These are phyloP conservation scores for Neurospora cerealis DNA, from an alignment of 495 filamentous ascomycete species.

Conservation along the genomic window DNA sequence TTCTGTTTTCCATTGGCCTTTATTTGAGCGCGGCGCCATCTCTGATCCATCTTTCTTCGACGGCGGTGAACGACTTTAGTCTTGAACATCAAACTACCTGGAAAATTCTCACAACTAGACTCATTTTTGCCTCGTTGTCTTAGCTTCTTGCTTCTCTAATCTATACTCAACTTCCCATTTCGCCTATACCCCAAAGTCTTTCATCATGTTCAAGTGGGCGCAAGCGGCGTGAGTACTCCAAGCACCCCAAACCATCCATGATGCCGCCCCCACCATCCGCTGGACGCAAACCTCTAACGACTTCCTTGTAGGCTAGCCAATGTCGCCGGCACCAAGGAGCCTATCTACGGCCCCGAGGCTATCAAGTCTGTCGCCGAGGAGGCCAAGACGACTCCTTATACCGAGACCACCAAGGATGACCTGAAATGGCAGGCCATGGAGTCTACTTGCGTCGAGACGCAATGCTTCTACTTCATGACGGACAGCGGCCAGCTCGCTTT, in stretches of 20 bases:
- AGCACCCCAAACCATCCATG: slow-evolving; percentile 5
- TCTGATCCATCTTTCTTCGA: slow-evolving; percentile 4
- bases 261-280: background rate
- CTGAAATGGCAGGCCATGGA: slow-evolving; percentile 73
- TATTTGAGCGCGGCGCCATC: slow-evolving; percentile 4
- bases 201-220: slow-evolving; percentile 42
- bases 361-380: slow-evolving; percentile 78
- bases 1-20: slow-evolving; percentile 2
- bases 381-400: slow-evolving; percentile 67
- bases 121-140: background rate
- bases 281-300: slow-evolving; percentile 5
- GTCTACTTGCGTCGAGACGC: slow-evolving; percentile 88
- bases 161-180: background rate
- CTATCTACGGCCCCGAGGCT: slow-evolving; percentile 86
- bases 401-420: slow-evolving; percentile 65
- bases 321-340: slow-evolving; percentile 91
- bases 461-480: slow-evolving; percentile 84
- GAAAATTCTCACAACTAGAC: slow-evolving; percentile 3
- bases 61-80: slow-evolving; percentile 15
- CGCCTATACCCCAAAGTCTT: slow-evolving; percentile 2
- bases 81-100: slow-evolving; percentile 1
- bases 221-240: slow-evolving; percentile 30
- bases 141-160: background rate
- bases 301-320: slow-evolving; percentile 58
- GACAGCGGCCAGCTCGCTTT: slow-evolving; percentile 68